Percentiles rank a stretch among this genome's conserved stretches.
phyloP scores from a whole-genome alignment of 768 basidiomycete genomes.

The Naematelia encephala region DNA sequence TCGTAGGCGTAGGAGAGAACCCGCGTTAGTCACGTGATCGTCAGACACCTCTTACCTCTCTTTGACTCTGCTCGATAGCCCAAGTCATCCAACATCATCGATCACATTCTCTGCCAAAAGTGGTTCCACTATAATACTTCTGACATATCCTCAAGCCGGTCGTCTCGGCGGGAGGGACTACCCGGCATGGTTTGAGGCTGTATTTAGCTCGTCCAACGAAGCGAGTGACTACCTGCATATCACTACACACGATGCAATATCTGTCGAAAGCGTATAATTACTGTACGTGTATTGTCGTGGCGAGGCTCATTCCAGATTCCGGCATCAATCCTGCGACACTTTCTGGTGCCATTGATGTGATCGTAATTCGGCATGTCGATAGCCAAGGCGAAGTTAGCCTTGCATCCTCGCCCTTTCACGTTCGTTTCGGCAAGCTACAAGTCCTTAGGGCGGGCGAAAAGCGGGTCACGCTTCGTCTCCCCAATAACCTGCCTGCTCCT shows the following conservation, averaged over 20 bases:
- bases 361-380: slow-evolving; percentile 78
- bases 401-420: slow-evolving; percentile 92
- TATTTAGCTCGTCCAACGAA: too few relatives aligned
- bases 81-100: too few relatives aligned
- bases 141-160: too few relatives aligned
- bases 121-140: too few relatives aligned
- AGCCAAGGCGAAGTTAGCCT: slow-evolving; percentile 54
- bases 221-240: neutral
- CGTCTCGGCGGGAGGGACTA: too few relatives aligned
- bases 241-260: slow-evolving; percentile 45
- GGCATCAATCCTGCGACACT: slow-evolving; percentile 90
- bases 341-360: slow-evolving; percentile 98
- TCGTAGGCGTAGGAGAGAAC: too few relatives aligned
- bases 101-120: too few relatives aligned
- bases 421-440: slow-evolving; percentile 95
- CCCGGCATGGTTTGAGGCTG: too few relatives aligned
- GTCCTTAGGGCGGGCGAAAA: slow-evolving; percentile 91
- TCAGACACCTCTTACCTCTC: too few relatives aligned
- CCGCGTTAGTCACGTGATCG: too few relatives aligned
- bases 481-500: slow-evolving; percentile 53
- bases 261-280: slow-evolving; percentile 52
- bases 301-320: slow-evolving; percentile 40
- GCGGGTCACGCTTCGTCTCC: slow-evolving; percentile 81
- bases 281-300: slow-evolving; percentile 31
- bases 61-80: too few relatives aligned